A percentile compares a stretch with the other conserved stretches of the same genome.
These are phyloP conservation scores for Rosa multiflora DNA, from an alignment of 306 rosid species.

Conservation along the genomic window DNA sequence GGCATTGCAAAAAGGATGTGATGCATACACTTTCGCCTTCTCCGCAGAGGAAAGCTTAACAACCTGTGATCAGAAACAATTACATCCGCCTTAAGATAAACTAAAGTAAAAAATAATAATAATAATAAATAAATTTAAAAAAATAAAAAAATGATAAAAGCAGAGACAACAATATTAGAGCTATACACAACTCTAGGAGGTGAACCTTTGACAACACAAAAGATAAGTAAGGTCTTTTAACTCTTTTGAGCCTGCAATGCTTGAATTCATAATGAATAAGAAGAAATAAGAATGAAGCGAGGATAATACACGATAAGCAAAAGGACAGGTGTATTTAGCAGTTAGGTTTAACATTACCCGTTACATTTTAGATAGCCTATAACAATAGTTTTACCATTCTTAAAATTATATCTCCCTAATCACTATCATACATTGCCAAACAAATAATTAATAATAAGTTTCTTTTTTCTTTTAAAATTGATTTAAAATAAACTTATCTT, in stretches of 20 bases:
- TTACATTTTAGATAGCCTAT: not conserved
- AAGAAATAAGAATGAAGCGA: too few species aligned
- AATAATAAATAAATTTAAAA: too few species aligned
- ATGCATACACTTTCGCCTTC: conserved; percentile 71
- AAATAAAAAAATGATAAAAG: not conserved
- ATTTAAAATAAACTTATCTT: too few species aligned
- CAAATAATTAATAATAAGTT: too few species aligned
- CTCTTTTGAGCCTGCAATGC: too few species aligned
- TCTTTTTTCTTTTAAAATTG: too few species aligned
- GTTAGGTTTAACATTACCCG: not conserved
- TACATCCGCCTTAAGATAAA: conserved; percentile 20
- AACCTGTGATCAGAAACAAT: conserved; percentile 59
- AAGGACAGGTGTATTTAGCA: too few species aligned
- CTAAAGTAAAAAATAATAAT: not conserved
- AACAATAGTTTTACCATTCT: not conserved
- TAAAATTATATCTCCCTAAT: not conserved
- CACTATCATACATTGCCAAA: not conserved
- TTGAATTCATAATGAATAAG: too few species aligned
- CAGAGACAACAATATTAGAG: conserved; percentile 3
- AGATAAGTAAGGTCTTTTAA: not conserved
- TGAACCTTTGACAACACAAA: not conserved
- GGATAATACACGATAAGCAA: too few species aligned
- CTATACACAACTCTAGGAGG: not conserved
- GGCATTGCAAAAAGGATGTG: conserved; percentile 14
- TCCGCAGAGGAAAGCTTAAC: conserved; percentile 66